Evolutionary conservation across 805 yeast genomes (phyloP).

Genomic region (Lipomyces chichibuensis): DNA sequence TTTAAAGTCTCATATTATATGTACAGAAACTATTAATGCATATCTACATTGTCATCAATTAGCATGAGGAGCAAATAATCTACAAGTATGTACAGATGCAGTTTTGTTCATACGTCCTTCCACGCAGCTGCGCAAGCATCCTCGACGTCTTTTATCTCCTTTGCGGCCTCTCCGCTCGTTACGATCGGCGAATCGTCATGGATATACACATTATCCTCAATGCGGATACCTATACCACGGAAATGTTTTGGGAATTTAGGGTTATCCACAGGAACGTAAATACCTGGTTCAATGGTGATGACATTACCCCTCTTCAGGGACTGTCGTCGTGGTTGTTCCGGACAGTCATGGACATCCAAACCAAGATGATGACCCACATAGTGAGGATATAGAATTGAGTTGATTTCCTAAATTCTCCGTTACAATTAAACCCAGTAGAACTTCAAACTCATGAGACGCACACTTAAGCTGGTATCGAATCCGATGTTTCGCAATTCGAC

Average conservation of each 20-base stretch:
- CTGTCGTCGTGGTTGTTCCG: conserved; percentile 60
- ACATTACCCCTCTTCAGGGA: conserved; percentile 72
- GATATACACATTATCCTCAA: conserved; percentile 90
- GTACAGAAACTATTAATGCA: not conserved
- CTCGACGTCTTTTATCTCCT: conserved; percentile 84
- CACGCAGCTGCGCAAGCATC: conserved; percentile 59
- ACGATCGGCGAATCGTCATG: conserved; percentile 59
- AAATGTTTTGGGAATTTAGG: conserved; percentile 72
- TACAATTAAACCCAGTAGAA: not conserved
- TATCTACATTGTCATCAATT: not conserved
- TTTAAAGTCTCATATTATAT: not conserved
- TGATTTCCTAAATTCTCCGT: conserved; percentile 13
- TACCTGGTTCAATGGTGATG: conserved; percentile 93
- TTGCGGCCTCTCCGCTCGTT: conserved; percentile 80
- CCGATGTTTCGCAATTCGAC: conserved; percentile 75
- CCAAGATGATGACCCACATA: conserved; percentile 96
- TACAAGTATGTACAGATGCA: not conserved
- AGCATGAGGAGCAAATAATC: not conserved
- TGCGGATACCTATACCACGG: conserved; percentile 88
- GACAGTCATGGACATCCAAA: conserved; percentile 74
- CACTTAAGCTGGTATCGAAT: conserved; percentile 44
- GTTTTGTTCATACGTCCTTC: conserved; percentile 6
- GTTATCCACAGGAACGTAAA: conserved; percentile 77
- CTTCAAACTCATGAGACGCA: not conserved
- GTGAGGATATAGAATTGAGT: conserved; percentile 73